Conservation (phyloP, 129 eudicot species). For the Deinandra increscens region DNA sequence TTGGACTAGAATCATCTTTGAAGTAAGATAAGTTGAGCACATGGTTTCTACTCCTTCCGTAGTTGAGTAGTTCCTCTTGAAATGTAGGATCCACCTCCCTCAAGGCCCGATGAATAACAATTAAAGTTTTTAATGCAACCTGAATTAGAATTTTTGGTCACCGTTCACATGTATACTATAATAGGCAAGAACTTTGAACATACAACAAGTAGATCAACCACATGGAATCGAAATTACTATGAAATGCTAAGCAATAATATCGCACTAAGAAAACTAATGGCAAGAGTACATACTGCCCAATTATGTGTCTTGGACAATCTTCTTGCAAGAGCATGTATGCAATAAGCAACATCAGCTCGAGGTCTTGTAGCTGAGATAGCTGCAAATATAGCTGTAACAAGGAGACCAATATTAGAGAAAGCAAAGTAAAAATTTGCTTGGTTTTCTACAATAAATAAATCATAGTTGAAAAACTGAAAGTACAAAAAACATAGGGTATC, state of each 20-base stretch:
- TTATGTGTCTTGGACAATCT: conserved; percentile 87
- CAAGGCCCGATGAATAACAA: conserved; percentile 74
- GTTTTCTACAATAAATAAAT: conserved; percentile 3
- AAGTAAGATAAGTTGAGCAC: conserved; percentile 63
- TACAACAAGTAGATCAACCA: not conserved
- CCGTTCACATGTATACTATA: conserved; percentile 5
- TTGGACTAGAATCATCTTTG: conserved; percentile 72
- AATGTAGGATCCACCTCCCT: conserved; percentile 70
- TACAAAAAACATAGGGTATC: not conserved
- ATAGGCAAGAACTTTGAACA: conserved; percentile 7
- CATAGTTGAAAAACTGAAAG: not conserved
- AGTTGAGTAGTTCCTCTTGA: conserved; percentile 54
- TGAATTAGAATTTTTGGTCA: conserved; percentile 30
- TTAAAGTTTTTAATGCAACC: conserved; percentile 76
- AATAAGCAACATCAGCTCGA: conserved; percentile 96
- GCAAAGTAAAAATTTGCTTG: conserved; percentile 18
- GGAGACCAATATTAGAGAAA: not conserved
- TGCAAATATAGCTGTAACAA: conserved; percentile 74
- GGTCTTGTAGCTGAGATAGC: conserved; percentile 92
- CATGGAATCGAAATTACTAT: not conserved
- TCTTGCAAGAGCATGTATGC: conserved; percentile 97
- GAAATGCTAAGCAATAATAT: conserved; percentile 9
- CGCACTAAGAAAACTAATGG: conserved; percentile 20
- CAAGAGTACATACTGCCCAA: conserved; percentile 72
- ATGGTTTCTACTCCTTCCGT: conserved; percentile 49